These are phyloP conservation scores for Sporobolomyces phaffii DNA, from an alignment of 768 basidiomycete species.

Conservation along the genomic window DNA sequence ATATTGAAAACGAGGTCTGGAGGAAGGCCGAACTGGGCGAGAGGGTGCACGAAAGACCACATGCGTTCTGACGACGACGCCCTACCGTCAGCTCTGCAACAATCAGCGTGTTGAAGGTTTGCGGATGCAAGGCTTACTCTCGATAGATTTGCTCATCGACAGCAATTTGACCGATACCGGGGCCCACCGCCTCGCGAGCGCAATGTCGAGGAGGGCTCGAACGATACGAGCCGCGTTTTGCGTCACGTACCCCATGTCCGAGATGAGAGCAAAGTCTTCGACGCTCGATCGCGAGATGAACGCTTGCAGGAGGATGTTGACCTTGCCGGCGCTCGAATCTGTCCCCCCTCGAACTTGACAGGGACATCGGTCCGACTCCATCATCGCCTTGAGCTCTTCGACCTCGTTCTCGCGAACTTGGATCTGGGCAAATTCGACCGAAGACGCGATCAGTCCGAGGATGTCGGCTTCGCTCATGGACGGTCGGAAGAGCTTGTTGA, in stretches of 20 bases:
- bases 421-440: conserved; percentile 95
- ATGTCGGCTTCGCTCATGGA: conserved; percentile 91
- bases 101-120: too few species aligned
- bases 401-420: conserved; percentile 85
- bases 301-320: conserved; percentile 88
- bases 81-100: too few species aligned
- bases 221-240: conserved; percentile 93
- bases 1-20: conserved; percentile 71
- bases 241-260: conserved; percentile 86
- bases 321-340: conserved; percentile 68
- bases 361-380: conserved; percentile 57
- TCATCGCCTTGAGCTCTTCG: conserved; percentile 68
- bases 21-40: conserved; percentile 71
- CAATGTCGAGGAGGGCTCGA: conserved; percentile 90
- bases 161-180: conserved; percentile 69
- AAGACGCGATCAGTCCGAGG: conserved; percentile 74
- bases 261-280: conserved; percentile 92
- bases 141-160: conserved; percentile 68
- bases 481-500: conserved; percentile 67
- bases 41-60: conserved; percentile 91
- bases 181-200: conserved; percentile 87
- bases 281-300: conserved; percentile 73
- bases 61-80: conserved; percentile 70
- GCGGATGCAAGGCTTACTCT: conserved; percentile 29
- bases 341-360: conserved; percentile 74